Evolutionary conservation across 371 early-diverging fungal species (phyloP).

Genomic region (Cokeromyces recurvatus): DNA sequence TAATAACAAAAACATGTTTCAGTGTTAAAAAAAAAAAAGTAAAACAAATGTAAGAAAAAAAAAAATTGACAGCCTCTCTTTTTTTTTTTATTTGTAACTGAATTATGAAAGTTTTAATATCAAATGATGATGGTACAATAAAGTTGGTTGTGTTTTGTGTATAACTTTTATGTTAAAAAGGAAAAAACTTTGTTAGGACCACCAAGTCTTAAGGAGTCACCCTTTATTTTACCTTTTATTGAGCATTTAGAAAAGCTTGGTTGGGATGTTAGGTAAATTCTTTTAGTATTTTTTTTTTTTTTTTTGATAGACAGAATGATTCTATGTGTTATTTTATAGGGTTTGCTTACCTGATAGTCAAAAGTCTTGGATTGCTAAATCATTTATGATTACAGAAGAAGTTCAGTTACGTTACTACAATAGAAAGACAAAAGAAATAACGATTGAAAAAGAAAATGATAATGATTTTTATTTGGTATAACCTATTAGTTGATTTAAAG

Average conservation of each 20-base stretch:
- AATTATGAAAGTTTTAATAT: slow-evolving; percentile 24
- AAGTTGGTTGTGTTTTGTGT: too few species aligned
- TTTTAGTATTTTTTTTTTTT: too few species aligned
- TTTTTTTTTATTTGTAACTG: neutral
- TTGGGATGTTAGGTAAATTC: slow-evolving; percentile 41
- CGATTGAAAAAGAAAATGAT: slow-evolving; percentile 14
- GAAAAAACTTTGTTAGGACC: slow-evolving; percentile 21
- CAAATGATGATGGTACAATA: slow-evolving; percentile 42
- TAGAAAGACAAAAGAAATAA: slow-evolving; percentile 19
- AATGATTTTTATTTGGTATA: slow-evolving; percentile 36
- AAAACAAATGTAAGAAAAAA: too few species aligned
- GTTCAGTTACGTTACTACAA: slow-evolving; percentile 32
- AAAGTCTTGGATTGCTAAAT: slow-evolving; percentile 47
- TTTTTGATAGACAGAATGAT: too few species aligned
- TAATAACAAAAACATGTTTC: too few species aligned
- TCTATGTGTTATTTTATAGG: slow-evolving; percentile 7
- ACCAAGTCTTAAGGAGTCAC: slow-evolving; percentile 33
- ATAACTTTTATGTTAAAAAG: too few species aligned
- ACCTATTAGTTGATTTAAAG: neutral
- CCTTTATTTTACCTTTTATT: slow-evolving; percentile 38
- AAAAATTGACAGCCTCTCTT: too few species aligned
- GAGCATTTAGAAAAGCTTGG: slow-evolving; percentile 34
- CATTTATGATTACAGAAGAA: slow-evolving; percentile 44
- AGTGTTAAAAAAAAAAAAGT: too few species aligned
- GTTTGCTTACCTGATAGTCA: slow-evolving; percentile 40